These are phyloP conservation scores for Neofusicoccum laricinum DNA, from an alignment of 2,329 filamentous ascomycete species.

Conservation along the genomic window DNA sequence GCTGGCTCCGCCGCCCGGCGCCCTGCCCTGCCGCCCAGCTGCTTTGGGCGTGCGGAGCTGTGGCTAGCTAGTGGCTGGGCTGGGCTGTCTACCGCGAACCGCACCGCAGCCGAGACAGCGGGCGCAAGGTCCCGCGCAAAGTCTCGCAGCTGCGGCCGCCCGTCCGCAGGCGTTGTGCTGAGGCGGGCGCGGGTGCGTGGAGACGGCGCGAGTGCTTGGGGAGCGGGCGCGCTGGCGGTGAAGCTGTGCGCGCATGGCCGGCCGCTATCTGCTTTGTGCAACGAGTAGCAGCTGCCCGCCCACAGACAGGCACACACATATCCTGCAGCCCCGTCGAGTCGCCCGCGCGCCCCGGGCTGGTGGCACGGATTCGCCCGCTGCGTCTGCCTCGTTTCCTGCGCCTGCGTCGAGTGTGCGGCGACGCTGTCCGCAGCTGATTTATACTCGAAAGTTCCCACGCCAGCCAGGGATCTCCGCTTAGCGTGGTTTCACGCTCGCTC, in stretches of 20 bases:
- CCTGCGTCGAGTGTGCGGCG: neutral
- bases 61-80: conserved; percentile 5
- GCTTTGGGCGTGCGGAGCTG: conserved; percentile 4
- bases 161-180: neutral
- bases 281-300: neutral
- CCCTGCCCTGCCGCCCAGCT: neutral
- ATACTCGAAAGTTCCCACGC: conserved; percentile 2
- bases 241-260: neutral
- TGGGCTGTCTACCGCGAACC: neutral
- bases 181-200: neutral
- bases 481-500: conserved; percentile 12
- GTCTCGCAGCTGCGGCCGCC: neutral
- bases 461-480: conserved; percentile 14
- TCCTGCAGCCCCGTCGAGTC: neutral
- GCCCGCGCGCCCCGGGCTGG: neutral
- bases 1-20: neutral
- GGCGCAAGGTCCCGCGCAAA: neutral
- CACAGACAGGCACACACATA: neutral
- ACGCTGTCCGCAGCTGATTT: neutral
- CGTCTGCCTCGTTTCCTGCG: neutral
- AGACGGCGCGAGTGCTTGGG: neutral
- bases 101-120: neutral
- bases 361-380: neutral
- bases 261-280: neutral
- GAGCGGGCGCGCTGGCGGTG: conserved; percentile 1